These are phyloP conservation scores for Otatea glauca DNA, from an alignment of 176 grass and related monocot genomes.

Conservation along the genomic window DNA sequence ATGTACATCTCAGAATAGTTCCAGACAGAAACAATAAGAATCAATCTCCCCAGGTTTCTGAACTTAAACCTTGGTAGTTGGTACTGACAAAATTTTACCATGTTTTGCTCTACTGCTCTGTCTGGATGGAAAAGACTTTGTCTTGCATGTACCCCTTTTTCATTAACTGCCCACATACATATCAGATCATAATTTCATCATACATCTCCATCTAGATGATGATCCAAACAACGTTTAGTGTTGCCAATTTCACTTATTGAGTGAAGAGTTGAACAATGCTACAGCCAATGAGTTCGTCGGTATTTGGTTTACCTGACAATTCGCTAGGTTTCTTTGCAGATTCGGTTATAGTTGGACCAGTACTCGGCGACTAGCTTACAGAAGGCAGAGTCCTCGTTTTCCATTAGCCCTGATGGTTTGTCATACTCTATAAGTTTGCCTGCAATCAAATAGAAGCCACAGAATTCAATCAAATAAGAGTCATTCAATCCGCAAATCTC, in stretches of 20 bases:
- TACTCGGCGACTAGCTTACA: conserved; percentile 81
- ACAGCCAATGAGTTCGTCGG: neutral
- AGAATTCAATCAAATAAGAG: neutral
- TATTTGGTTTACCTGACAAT: conserved; percentile 1
- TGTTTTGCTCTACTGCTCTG: neutral
- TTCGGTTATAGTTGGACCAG: conserved; percentile 74
- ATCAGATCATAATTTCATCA: conserved; percentile 13
- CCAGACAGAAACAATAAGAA: conserved; percentile 42
- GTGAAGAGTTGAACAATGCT: conserved; percentile 14
- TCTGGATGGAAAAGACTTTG: neutral
- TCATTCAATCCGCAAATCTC: neutral
- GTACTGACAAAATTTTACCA: neutral
- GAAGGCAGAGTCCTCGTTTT: conserved; percentile 70
- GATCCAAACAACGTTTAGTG: neutral
- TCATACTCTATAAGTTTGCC: conserved; percentile 80
- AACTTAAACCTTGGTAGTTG: neutral
- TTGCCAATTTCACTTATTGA: neutral
- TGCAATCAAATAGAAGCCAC: conserved; percentile 35
- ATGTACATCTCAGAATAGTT: conserved; percentile 51
- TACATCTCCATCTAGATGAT: conserved; percentile 9
- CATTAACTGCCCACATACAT: conserved; percentile 8
- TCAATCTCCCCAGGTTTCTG: conserved; percentile 5
- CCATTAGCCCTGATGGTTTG: conserved; percentile 68
- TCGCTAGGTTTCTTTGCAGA: neutral
- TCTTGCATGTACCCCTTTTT: neutral